Conservation (phyloP, 768 basidiomycete genomes). For the Amanita muscaria region DNA sequence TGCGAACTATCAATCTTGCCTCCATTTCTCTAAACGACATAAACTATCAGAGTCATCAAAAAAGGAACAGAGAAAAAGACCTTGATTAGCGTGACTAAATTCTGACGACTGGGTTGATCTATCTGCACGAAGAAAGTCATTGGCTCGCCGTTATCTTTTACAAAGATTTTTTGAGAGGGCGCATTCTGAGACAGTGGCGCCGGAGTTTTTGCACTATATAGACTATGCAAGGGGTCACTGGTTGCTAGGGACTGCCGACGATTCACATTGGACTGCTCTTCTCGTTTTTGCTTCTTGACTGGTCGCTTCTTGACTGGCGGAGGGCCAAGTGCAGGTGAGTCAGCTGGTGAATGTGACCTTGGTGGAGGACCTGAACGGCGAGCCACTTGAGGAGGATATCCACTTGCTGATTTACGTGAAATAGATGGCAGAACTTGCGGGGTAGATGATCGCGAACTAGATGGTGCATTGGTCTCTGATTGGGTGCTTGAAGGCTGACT, state of each 20-base stretch:
- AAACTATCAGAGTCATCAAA: slow-evolving; percentile 1
- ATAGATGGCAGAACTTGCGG: background rate
- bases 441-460: background rate
- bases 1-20: slow-evolving; percentile 49
- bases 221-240: background rate
- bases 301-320: slow-evolving; percentile 7
- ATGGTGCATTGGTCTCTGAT: background rate
- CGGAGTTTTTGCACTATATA: background rate
- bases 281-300: slow-evolving; percentile 4
- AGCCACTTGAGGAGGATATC: background rate
- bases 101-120: slow-evolving; percentile 46
- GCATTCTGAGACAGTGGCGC: background rate
- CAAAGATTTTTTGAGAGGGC: slow-evolving; percentile 32
- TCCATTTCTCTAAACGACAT: slow-evolving; percentile 46
- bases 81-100: slow-evolving; percentile 50
- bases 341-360: slow-evolving; percentile 1
- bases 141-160: slow-evolving; percentile 29
- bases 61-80: slow-evolving; percentile 22
- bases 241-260: slow-evolving; percentile 1
- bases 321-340: slow-evolving; percentile 7
- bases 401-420: background rate
- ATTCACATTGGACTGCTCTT: slow-evolving; percentile 7
- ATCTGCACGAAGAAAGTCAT: slow-evolving; percentile 60
- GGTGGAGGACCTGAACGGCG: background rate
- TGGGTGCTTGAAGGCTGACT: background rate